Evolutionary conservation across 2,329 filamentous ascomycete species (phyloP).

Genomic region (Colletotrichum sp.): DNA sequence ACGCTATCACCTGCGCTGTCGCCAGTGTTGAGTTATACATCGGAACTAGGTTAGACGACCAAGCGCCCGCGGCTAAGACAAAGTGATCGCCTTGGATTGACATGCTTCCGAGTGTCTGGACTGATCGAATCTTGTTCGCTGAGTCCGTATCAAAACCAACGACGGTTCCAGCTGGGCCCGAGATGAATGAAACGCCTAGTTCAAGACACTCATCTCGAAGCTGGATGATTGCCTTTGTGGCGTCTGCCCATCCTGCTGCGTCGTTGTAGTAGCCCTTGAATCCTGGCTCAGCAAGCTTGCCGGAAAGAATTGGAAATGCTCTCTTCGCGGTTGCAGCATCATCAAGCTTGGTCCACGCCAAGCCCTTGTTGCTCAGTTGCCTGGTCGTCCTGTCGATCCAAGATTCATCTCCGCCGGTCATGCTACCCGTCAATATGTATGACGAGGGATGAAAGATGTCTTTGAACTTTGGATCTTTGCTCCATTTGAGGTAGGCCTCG

Average conservation of each 20-base stretch:
- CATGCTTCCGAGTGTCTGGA: background rate
- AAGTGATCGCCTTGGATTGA: background rate
- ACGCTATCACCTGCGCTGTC: constrained; percentile 71
- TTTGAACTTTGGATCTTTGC: constrained; percentile 10
- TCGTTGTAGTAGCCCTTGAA: constrained; percentile 34
- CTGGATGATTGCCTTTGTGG: constrained; percentile 22
- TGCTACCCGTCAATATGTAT: constrained; percentile 14
- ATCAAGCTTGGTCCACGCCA: background rate
- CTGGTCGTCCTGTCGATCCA: constrained; percentile 2
- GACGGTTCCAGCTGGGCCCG: constrained; percentile 31
- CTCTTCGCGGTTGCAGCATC: background rate
- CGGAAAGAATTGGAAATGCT: background rate
- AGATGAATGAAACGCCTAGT: constrained; percentile 32
- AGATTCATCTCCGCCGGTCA: background rate
- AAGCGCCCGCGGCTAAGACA: constrained; percentile 72
- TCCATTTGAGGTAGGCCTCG: constrained; percentile 35
- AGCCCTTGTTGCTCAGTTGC: background rate
- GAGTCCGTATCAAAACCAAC: constrained; percentile 25
- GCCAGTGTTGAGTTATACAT: constrained; percentile 66
- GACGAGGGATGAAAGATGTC: constrained; percentile 15
- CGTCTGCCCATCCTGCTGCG: constrained; percentile 28
- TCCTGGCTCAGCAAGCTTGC: constrained; percentile 21
- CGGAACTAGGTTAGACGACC: constrained; percentile 61
- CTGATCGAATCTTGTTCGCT: background rate
- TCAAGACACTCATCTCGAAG: background rate